Percentiles rank a stretch among this genome's conserved stretches.
phyloP scores from a whole-genome alignment of 2,329 filamentous ascomycete species.

The Calonectria honghensis region DNA sequence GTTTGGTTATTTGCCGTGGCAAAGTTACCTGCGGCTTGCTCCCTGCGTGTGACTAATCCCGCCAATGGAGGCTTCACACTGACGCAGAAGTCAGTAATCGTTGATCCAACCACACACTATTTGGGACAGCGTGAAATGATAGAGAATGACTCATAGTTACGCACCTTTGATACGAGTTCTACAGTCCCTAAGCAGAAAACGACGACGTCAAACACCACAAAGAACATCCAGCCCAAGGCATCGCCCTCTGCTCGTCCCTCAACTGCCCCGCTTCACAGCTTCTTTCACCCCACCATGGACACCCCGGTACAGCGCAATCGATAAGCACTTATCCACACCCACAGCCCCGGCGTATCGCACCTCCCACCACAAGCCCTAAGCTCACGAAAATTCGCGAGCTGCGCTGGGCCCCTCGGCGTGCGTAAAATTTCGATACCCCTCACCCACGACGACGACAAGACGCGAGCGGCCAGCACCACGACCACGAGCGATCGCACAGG shows the following conservation, averaged over 20 bases:
- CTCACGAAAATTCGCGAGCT: conserved; percentile 61
- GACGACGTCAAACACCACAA: conserved; percentile 28
- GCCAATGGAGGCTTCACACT: conserved; percentile 35
- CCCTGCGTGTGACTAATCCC: conserved; percentile 53
- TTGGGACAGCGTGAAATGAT: conserved; percentile 45
- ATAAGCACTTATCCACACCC: conserved; percentile 54
- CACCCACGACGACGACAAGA: conserved; percentile 56
- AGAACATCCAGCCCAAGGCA: conserved; percentile 28
- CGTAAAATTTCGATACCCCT: conserved; percentile 62
- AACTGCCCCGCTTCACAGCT: conserved; percentile 55
- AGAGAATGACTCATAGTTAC: conserved; percentile 54
- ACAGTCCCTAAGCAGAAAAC: conserved; percentile 3
- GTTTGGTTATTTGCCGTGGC: conserved; percentile 38
- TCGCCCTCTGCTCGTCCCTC: conserved; percentile 38
- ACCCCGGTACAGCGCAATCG: conserved; percentile 54
- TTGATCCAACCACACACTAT: conserved; percentile 36
- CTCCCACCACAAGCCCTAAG: conserved; percentile 64
- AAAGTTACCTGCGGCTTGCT: conserved; percentile 43
- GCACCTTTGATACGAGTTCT: conserved; percentile 35
- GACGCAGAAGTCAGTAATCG: conserved; percentile 47
- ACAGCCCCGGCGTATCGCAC: conserved; percentile 50
- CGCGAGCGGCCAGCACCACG: conserved; percentile 55
- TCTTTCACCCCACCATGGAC: conserved; percentile 45
- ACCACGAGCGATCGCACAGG: conserved; percentile 56
- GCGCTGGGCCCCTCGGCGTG: conserved; percentile 55